A percentile compares a stretch with the other conserved stretches of the same genome.
phyloP scores from a whole-genome alignment of 2,329 filamentous ascomycete species.

The Calonectria henricotiae region DNA sequence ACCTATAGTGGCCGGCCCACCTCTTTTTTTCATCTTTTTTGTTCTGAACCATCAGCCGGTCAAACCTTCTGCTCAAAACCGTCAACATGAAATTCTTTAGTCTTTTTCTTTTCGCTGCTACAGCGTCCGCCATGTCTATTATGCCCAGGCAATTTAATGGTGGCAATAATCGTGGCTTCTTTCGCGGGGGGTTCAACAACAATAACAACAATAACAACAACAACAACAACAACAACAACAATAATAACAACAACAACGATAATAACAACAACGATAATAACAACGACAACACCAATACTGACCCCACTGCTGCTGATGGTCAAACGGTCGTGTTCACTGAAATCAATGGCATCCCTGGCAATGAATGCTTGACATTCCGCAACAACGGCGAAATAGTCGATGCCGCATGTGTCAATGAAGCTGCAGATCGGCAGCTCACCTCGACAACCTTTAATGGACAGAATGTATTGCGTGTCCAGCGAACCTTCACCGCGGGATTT shows the following conservation, averaged over 20 bases:
- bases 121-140: conserved; percentile 32
- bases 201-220: conserved; percentile 9
- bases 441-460: conserved; percentile 36
- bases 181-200: conserved; percentile 8
- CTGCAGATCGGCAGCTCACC: conserved; percentile 40
- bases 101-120: conserved; percentile 15
- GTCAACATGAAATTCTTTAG: conserved; percentile 30
- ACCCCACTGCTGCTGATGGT: conserved; percentile 24
- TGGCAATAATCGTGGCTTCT: background rate
- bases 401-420: conserved; percentile 41
- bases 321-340: conserved; percentile 41
- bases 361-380: conserved; percentile 43
- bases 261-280: background rate
- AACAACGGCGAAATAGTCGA: conserved; percentile 45
- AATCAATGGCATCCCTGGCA: conserved; percentile 39
- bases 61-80: background rate
- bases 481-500: conserved; percentile 42
- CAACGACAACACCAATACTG: background rate
- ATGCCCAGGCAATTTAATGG: conserved; percentile 21
- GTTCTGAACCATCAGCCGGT: background rate
- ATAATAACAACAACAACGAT: background rate
- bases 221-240: background rate
- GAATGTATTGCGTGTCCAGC: conserved; percentile 38
- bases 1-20: conserved; percentile 37
- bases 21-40: background rate